Evolutionary conservation across 108 stramenopile species (phyloP).

Genomic region (Pseudonitzschia pungens): DNA sequence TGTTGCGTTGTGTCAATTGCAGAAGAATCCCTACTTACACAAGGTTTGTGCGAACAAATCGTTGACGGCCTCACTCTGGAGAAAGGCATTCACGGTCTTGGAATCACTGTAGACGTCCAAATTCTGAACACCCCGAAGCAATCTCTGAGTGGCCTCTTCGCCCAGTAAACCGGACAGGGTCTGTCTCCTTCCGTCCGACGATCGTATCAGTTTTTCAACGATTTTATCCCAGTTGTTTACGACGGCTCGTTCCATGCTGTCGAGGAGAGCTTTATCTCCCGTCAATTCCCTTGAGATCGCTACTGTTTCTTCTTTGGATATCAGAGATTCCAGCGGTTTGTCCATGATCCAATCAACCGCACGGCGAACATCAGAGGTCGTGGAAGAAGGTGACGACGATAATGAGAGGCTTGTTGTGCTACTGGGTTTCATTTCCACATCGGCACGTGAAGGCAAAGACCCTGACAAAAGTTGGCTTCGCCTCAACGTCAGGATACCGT

Average conservation of each 20-base stretch:
- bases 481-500: constrained; percentile 78
- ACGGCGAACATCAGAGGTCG: neutral
- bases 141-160: constrained; percentile 46
- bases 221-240: constrained; percentile 58
- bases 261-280: constrained; percentile 38
- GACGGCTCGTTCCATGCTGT: constrained; percentile 39
- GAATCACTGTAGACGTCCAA: constrained; percentile 45
- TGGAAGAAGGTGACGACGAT: neutral
- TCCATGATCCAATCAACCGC: constrained; percentile 19
- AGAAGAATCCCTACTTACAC: constrained; percentile 24
- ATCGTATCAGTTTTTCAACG: neutral
- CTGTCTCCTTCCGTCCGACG: constrained; percentile 36
- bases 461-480: constrained; percentile 28
- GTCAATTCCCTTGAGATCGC: constrained; percentile 51
- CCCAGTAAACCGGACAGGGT: constrained; percentile 50
- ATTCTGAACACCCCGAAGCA: constrained; percentile 35
- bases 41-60: constrained; percentile 53
- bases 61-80: constrained; percentile 61
- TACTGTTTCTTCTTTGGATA: constrained; percentile 48
- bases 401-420: neutral
- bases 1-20: neutral
- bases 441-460: neutral
- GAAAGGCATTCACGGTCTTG: constrained; percentile 56
- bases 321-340: constrained; percentile 43
- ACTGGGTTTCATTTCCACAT: neutral